Evolutionary conservation across 73 alveolate genomes (phyloP), one percentile per base, ranked within the genome.

Genomic region (Urostyla sp.): DNA sequence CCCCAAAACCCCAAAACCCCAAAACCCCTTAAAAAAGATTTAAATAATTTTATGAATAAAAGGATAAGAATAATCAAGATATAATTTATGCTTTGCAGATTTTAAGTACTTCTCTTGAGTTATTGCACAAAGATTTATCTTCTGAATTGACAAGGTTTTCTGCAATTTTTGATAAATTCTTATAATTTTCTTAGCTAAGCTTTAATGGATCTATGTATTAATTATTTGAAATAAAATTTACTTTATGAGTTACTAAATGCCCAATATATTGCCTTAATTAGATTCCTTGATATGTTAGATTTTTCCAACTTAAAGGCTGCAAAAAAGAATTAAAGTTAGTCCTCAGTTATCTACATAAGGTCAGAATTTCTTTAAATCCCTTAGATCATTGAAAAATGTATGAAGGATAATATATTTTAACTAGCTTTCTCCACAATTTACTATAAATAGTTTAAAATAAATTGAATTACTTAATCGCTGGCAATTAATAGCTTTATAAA

Each of bases 361-460:
- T 61, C 93, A 63, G 60, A 45, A 16, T 63, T 34, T 80, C 72
- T 67, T 32, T 23, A 21, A 3, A 46, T 36, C 32, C 73, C 72
- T 27, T 44, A 28, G 56, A 67, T 54, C 81, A 78, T 85, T 5
- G 72, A 27, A 21, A 85, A 67, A 21, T 85, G 87, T 34, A 85
- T 85, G 59, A 85, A 85, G 15, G 89, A 85, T 0, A 85, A 53
- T 15, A 85, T 31, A 28, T 85, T 85, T 37, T 76, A 36, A 53
- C 85, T 51, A 0, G 93, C 93, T 66, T 85, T 85, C 51, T 85
- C 93, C 32, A 85, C 76, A 43, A 85, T 75, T 30, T 52, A 58
- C 87, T 73, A 73, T 7, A 52, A 11, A 50, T 28, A 4, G 26
- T 27, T 5, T 32, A 10, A 55, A 2, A 1, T 28, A 27, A 58